These are phyloP conservation scores for Colletotrichum sojae DNA, from an alignment of 2,329 filamentous ascomycete species.

Conservation along the genomic window DNA sequence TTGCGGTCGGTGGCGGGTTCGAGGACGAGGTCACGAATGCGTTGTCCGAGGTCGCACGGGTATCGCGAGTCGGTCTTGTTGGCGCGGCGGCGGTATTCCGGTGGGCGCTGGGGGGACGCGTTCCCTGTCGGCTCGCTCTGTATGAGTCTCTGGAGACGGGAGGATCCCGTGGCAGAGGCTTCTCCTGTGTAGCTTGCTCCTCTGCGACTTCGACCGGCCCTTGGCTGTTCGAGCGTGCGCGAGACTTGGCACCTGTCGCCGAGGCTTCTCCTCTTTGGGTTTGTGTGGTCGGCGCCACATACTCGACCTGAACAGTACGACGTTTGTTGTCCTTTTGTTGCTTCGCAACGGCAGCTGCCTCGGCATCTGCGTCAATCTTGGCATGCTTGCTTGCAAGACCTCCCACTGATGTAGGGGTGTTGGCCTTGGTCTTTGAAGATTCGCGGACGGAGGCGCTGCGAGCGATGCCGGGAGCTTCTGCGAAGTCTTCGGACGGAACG, in stretches of 20 bases:
- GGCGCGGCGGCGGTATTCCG: conserved; percentile 52
- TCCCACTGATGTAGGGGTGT: conserved; percentile 64
- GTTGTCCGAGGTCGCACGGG: conserved; percentile 69
- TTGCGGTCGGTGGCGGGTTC: conserved; percentile 59
- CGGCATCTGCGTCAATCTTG: conserved; percentile 77
- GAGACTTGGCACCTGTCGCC: conserved; percentile 45
- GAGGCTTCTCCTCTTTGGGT: conserved; percentile 77
- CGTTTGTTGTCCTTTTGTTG: conserved; percentile 90
- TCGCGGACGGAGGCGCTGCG: conserved; percentile 94
- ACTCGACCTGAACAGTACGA: conserved; percentile 96
- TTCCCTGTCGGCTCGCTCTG: conserved; percentile 52
- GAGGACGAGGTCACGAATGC: conserved; percentile 66
- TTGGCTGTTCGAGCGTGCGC: conserved; percentile 66
- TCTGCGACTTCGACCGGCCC: conserved; percentile 62
- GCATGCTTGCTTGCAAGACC: conserved; percentile 82
- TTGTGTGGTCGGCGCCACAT: conserved; percentile 91
- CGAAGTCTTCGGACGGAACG: conserved; percentile 65
- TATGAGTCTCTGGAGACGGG: conserved; percentile 61
- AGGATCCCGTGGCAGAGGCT: conserved; percentile 73
- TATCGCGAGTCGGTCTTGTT: conserved; percentile 64
- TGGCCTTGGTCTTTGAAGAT: conserved; percentile 77
- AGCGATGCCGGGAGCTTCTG: conserved; percentile 63
- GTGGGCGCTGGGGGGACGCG: conserved; percentile 65
- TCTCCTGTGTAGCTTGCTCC: conserved; percentile 60
- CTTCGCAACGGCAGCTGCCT: conserved; percentile 66